Evolutionary conservation across 139 green algal species (phyloP).

Genomic region (Raphidocelis subcapitata): DNA sequence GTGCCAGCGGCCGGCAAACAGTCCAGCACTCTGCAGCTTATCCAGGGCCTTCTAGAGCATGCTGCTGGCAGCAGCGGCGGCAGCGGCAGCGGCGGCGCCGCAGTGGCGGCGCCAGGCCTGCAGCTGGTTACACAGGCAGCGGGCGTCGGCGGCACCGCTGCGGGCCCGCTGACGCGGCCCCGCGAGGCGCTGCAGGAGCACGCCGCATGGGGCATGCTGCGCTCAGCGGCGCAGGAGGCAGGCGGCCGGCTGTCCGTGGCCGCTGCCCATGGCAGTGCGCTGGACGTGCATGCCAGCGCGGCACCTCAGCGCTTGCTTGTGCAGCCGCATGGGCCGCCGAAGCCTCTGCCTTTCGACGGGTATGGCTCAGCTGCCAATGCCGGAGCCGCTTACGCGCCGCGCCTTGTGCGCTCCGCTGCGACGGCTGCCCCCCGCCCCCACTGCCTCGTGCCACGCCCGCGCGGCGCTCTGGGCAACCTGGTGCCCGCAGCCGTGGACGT

Average conservation of each 20-base stretch:
- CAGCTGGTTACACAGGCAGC: not conserved
- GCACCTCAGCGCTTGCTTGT: no score
- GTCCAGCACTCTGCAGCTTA: no score
- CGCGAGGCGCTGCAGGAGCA: not conserved
- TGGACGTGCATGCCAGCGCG: not conserved
- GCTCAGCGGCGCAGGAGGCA: conserved; percentile 27
- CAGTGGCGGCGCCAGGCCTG: not conserved
- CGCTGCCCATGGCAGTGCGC: not conserved
- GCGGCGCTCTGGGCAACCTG: conserved; percentile 51
- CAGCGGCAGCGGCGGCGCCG: no score
- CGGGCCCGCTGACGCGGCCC: no score
- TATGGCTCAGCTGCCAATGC: conserved; percentile 15
- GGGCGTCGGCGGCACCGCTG: no score
- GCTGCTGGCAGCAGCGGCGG: no score
- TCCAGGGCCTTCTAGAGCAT: not conserved
- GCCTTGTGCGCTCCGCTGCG: conserved; percentile 16
- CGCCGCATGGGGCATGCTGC: conserved; percentile 5
- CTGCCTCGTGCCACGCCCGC: conserved; percentile 42
- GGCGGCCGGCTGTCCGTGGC: not conserved
- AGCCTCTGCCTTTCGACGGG: conserved; percentile 20
- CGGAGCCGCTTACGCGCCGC: conserved; percentile 2
- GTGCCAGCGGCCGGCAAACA: not conserved
- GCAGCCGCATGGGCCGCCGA: not conserved
- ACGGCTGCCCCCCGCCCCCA: not conserved
- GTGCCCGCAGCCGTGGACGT: conserved; percentile 19